Evolutionary conservation across 73 alveolate genomes (phyloP).

Genomic region (Paramecium sexaurelia): DNA sequence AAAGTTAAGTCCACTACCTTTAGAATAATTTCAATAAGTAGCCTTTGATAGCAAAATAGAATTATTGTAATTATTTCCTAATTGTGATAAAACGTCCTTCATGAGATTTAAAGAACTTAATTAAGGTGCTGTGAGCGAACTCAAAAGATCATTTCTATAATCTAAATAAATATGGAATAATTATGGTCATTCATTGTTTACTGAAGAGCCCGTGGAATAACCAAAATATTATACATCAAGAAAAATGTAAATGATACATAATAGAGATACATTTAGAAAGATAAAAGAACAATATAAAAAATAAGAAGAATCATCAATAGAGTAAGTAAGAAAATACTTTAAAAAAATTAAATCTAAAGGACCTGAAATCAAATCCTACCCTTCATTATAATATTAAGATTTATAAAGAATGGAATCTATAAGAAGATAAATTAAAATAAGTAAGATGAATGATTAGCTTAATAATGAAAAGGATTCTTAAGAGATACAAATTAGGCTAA

Average conservation of each 20-base stretch:
- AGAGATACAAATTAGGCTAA: not conserved
- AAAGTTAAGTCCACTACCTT: not conserved
- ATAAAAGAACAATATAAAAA: not conserved
- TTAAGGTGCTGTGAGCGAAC: not conserved
- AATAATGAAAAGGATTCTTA: not conserved
- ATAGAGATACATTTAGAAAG: not conserved
- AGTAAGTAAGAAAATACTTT: not conserved
- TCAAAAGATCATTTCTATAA: not conserved
- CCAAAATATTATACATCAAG: not conserved
- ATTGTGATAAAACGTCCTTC: not conserved
- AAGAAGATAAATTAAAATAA: not conserved
- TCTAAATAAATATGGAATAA: not conserved
- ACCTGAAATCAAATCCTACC: not conserved
- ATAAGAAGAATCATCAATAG: not conserved
- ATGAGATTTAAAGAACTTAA: not conserved
- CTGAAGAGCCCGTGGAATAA: not conserved
- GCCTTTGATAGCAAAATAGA: not conserved
- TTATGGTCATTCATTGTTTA: not conserved
- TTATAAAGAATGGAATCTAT: not conserved
- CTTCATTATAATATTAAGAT: not conserved
- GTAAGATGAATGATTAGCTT: not conserved
- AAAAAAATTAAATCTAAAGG: not conserved
- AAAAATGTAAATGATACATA: not conserved
- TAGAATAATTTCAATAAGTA: not conserved
- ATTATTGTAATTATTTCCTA: not conserved